phyloP scores from a whole-genome alignment of 1,284 basidiomycete genomes.

The Leccinum laetum region DNA sequence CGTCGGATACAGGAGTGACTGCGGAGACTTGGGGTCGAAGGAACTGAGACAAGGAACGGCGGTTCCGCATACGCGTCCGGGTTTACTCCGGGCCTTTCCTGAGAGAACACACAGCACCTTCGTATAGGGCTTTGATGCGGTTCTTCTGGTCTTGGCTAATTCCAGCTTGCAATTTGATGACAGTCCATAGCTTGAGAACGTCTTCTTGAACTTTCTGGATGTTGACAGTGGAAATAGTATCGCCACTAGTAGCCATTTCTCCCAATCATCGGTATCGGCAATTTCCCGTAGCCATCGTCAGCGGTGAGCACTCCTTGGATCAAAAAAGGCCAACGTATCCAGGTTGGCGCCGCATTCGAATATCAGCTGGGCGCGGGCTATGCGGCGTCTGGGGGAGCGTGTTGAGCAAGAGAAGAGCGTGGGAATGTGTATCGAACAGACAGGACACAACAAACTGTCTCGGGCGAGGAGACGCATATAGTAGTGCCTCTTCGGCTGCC shows the following conservation, averaged over 20 bases:
- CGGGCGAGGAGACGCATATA: too few relatives aligned
- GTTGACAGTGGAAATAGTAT: slow-evolving; percentile 66
- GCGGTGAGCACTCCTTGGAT: too few relatives aligned
- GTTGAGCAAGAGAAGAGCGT: too few relatives aligned
- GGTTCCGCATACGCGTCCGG: slow-evolving; percentile 60
- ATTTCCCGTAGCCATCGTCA: too few relatives aligned
- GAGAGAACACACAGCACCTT: slow-evolving; percentile 88
- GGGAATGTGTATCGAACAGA: too few relatives aligned
- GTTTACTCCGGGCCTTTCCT: slow-evolving; percentile 63
- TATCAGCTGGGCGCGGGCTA: too few relatives aligned
- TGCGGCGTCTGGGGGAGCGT: too few relatives aligned
- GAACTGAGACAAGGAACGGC: slow-evolving; percentile 93
- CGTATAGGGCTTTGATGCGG: slow-evolving; percentile 96
- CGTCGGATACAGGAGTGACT: slow-evolving; percentile 79
- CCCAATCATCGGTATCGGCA: too few relatives aligned
- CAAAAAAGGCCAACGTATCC: too few relatives aligned
- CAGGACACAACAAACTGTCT: too few relatives aligned
- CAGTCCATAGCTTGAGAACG: slow-evolving; percentile 70
- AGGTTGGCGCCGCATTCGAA: too few relatives aligned
- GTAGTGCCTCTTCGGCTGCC: too few relatives aligned
- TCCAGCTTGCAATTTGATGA: slow-evolving; percentile 75
- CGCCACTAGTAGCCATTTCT: slow-evolving; percentile 85
- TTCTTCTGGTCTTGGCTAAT: slow-evolving; percentile 98
- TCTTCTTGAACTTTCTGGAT: slow-evolving; percentile 98
- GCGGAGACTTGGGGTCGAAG: slow-evolving; percentile 83